Evolutionary conservation across 345 rosid genomes (phyloP), one percentile per base, ranked within the genome.

Genomic region (Populus euphratica): DNA sequence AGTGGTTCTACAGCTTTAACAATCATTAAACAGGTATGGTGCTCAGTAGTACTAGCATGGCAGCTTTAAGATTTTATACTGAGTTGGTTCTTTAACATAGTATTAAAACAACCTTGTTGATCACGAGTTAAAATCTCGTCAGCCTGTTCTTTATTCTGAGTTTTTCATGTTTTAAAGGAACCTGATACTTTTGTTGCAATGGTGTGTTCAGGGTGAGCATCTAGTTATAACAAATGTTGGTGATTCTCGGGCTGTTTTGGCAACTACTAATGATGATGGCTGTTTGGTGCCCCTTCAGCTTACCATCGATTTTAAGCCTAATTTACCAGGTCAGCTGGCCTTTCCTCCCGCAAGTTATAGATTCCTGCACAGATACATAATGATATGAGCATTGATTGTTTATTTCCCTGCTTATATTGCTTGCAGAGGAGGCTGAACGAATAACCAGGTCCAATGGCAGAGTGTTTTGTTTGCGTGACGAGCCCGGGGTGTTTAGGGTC

Each of bases 191-290:
- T 39, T 33, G 39, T 36, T 38, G 33, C 12, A n/a, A 16, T 29
- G 27, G 10, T 38, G 50, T 76, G 20, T 16, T 63, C 87, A 91
- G 93, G 91, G 89, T 13, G 83, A 90, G 54, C 90, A 89, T 79
- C 90, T 93, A 43, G 80, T 89, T 4, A 69, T 91, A 72, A 96
- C 97, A 76, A 93, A 93, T 41, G 88, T 89, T 6, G 97, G 98
- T 14, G 99, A 95, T 83, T 93, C 92, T 54, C 83, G 98, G 73
- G 99, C 98, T 25, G 91, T 95, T 2, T 69, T 93, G 72, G 97
- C 93, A 36, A 89, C 92, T 21, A 85, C 84, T 78, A 79, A 85
- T 3, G 90, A 86, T 56, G 85, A 82, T 65, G 89, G 92, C 73
- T 68, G 38, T 50, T 85, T 93, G 74, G 92, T 81, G 8, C 88